These are phyloP conservation scores for Hypomontagnella submonticulosa DNA, from an alignment of 495 filamentous ascomycete genomes.

Conservation along the genomic window DNA sequence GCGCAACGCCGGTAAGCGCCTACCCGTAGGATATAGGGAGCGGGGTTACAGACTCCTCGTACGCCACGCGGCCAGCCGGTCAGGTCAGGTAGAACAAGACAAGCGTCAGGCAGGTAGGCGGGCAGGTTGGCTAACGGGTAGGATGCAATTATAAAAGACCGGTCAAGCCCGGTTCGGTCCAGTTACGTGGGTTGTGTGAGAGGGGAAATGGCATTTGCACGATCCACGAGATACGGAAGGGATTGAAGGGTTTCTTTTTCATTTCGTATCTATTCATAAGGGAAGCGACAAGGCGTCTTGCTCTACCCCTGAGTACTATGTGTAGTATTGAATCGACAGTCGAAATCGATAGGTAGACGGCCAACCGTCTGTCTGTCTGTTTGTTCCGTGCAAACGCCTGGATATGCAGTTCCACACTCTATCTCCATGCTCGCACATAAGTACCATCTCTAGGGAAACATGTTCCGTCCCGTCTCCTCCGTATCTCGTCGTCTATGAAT, in stretches of 20 bases:
- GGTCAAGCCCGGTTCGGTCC: too few species aligned
- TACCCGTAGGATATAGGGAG: constrained; percentile 1
- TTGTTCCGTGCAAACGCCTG: constrained; percentile 17
- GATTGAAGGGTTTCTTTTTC: too few species aligned
- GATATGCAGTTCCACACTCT: constrained; percentile 35
- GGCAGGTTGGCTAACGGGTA: too few species aligned
- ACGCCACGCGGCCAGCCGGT: constrained; percentile 3
- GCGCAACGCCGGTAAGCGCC: constrained; percentile 22
- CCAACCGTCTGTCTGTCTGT: not conserved
- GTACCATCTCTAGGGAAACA: constrained; percentile 1
- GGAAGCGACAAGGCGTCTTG: too few species aligned
- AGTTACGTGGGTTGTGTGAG: too few species aligned
- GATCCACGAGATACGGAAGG: too few species aligned
- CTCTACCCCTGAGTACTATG: too few species aligned
- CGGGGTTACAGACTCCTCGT: constrained; percentile 1
- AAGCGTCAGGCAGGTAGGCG: not conserved
- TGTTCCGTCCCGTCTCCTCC: not conserved
- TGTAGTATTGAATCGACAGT: too few species aligned
- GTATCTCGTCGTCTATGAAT: not conserved
- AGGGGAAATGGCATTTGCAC: too few species aligned
- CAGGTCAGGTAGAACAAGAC: not conserved
- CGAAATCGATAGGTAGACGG: constrained; percentile 16
- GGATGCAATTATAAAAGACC: not conserved
- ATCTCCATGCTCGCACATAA: constrained; percentile 8
- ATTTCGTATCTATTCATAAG: too few species aligned